Evolutionary conservation across 2,329 filamentous ascomycete genomes (phyloP), one percentile per base, ranked within the genome.

Genomic region (Venturia asperata): DNA sequence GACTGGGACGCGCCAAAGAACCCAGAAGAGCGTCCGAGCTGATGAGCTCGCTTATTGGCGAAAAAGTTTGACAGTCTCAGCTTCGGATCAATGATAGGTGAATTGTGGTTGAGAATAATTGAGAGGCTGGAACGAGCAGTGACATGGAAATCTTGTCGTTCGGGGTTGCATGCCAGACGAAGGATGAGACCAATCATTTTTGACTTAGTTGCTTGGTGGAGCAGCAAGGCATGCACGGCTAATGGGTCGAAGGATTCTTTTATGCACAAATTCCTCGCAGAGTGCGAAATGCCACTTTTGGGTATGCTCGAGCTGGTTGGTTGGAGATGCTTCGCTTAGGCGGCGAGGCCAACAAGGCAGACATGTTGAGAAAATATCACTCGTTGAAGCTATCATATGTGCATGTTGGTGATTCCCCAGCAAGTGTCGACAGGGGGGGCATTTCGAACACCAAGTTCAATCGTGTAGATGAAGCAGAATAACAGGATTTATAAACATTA

Each of bases 211-310:
- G 52, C n/a, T 56, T 10, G 17, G 34, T 10, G 30, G 52, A 56
- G 52, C 52, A 27, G 52, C 52, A 58, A 58, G 30, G 27, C 52
- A 27, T n/a, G 52, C 52, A 58, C 37, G 52, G 17, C 10, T 27
- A 27, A 37, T 27, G 30, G 52, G 52, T 27, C 52, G 30, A 39
- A 55, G 52, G 52, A 58, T 58, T 21, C 3, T 58, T 34, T 5
- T 37, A 58, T n/a, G 52, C 52, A 56, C 49, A 24, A 9, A 56
- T 34, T 56, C 27, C 49, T 37, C 52, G 19, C 30, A 58, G 15
- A 58, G 21, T 34, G 15, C 5, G 9, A 58, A 2, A n/a, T n/a
- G 30, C 30, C 27, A n/a, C 30, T 19, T 34, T 37, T 37, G 52
- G 30, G n/a, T 9, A n/a, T n/a, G 27, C 30, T 58, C 7, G 11